Base-by-base conservation (phyloP, 2,329 filamentous ascomycete genomes). In the Sclerotinia subarctica region DNA sequence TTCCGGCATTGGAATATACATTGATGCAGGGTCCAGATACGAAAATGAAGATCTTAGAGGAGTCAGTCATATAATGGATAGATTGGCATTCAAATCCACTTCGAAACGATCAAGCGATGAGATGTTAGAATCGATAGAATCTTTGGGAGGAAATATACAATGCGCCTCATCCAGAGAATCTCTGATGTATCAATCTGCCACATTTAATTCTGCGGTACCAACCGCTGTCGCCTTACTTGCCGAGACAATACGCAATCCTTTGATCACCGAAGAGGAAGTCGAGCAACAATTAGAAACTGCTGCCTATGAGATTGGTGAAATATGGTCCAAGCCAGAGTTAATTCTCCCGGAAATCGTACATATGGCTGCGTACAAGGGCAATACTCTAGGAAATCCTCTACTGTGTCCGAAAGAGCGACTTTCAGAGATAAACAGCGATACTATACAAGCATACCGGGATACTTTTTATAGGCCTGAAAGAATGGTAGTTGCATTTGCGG, bases 121-220 rank as follows among this genome's bases (percentile, higher is more conserved):
- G 73, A 95, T 98, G 88, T 83, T 97, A 26, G 93, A 97, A 79
- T 84, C 89, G 46, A 85, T 97, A 46, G 95, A 98, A 80, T 90
- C 89, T 0, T 83, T 99, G 3, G 95, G 95, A 47, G 95, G 95
- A 44, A 97, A 97, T 78, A 94, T 99, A 69, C 94, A 98, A 81
- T 99, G 95, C 81, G 94, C 94, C 15, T 97, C 94, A 1, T 96
- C 93, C 2, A 86, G 95, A 72, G 95, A 99, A 80, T 93, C 93
- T 68, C 87, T 99, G 81, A 99, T 99, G 95, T 99, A 99, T 82
- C 95, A 99, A 80, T 92, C 93, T 1, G 95, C 95, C 35, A 97
- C 94, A 42, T 99, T 99, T 86, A 99, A 99, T 82, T 90, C 90
- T 35, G 90, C 93, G 24, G 93, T 99, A 11, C 89, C 92, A 8